Evolutionary conservation across 306 rosid species (phyloP).

Genomic region (Dicorynia guianensis): DNA sequence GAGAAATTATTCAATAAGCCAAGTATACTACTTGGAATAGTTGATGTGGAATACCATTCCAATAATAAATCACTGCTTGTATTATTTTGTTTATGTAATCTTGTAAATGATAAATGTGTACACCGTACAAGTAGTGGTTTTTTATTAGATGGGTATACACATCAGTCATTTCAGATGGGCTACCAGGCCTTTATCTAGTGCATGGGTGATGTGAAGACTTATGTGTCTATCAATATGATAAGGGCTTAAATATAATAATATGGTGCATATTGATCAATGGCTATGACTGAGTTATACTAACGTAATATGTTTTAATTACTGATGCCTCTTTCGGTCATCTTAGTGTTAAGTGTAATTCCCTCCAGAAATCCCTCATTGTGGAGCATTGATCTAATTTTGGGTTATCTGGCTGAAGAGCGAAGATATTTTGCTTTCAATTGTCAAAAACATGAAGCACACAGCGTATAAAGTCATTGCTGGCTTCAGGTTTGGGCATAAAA

Average conservation of each 20-base stretch:
- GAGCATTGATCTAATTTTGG: background rate
- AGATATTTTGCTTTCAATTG: background rate
- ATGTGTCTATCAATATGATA: background rate
- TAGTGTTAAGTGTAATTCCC: background rate
- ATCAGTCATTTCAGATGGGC: too few relatives aligned
- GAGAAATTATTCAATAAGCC: too few relatives aligned
- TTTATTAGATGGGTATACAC: too few relatives aligned
- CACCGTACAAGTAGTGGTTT: too few relatives aligned
- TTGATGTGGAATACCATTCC: too few relatives aligned
- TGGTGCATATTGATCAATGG: background rate
- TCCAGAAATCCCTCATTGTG: constrained; percentile 11
- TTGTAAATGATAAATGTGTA: too few relatives aligned
- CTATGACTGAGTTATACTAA: background rate
- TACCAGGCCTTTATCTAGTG: too few relatives aligned
- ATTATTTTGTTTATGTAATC: too few relatives aligned
- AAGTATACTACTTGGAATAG: too few relatives aligned
- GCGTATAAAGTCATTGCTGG: background rate
- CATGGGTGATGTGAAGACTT: background rate
- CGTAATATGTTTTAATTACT: background rate
- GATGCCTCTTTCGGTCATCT: background rate
- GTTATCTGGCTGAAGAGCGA: background rate
- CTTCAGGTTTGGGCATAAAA: background rate
- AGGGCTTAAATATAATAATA: background rate
- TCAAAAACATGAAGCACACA: background rate
- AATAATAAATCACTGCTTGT: too few relatives aligned